These are phyloP conservation scores for Trypanosoma rangeli DNA, from an alignment of 208 protist genomes.

Conservation along the genomic window DNA sequence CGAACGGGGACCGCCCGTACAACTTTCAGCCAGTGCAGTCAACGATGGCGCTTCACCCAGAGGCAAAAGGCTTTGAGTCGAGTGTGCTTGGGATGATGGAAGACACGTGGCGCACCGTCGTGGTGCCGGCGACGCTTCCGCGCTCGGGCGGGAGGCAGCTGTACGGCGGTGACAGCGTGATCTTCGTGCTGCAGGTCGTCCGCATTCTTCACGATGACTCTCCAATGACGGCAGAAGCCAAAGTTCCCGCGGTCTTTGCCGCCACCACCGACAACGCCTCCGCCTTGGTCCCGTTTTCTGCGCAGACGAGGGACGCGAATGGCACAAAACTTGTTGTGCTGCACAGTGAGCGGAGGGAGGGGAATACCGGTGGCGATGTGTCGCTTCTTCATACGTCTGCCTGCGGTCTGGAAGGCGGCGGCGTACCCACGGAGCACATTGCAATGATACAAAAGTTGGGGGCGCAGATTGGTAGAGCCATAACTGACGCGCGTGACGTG, in stretches of 20 bases:
- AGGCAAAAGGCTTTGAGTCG: constrained; percentile 62
- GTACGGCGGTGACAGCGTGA: constrained; percentile 33
- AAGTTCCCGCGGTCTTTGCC: constrained; percentile 27
- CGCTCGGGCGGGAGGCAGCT: constrained; percentile 23
- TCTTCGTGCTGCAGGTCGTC: constrained; percentile 51
- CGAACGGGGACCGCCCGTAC: constrained; percentile 33
- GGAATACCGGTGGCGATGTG: constrained; percentile 3
- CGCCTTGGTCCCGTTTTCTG: not conserved
- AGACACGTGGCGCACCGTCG: constrained; percentile 43
- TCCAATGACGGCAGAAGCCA: not conserved
- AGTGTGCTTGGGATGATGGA: constrained; percentile 61
- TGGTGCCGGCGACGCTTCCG: constrained; percentile 36
- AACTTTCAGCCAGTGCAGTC: constrained; percentile 49
- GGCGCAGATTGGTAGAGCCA: constrained; percentile 46
- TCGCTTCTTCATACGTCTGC: constrained; percentile 5
- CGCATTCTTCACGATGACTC: constrained; percentile 36
- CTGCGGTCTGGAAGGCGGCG: constrained; percentile 32
- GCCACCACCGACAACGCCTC: not conserved
- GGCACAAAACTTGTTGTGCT: constrained; percentile 25
- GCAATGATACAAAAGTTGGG: constrained; percentile 67
- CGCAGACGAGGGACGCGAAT: not conserved
- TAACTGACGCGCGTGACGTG: constrained; percentile 42
- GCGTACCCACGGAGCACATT: constrained; percentile 70
- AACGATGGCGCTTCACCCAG: constrained; percentile 31
- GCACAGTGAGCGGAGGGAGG: constrained; percentile 15